phyloP scores from a whole-genome alignment of 2,329 filamentous ascomycete species.

The Talaromyces sp. region DNA sequence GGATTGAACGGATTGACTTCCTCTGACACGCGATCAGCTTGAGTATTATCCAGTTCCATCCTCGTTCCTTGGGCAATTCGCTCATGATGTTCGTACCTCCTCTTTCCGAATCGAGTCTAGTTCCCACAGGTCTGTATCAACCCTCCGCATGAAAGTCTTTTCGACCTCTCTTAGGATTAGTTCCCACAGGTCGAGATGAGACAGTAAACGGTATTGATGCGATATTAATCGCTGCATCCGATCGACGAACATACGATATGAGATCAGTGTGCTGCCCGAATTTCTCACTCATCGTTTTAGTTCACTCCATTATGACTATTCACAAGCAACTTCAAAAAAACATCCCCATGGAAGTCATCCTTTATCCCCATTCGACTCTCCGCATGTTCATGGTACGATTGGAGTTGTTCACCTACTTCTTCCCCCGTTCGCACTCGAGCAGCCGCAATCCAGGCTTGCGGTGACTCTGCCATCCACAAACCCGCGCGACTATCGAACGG shows the following conservation, averaged over 20 bases:
- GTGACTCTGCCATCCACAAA: conserved; percentile 11
- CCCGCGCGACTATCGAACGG: conserved; percentile 11
- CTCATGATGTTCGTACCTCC: not conserved
- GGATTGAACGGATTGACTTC: too few species aligned
- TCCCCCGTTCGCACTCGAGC: conserved; percentile 2
- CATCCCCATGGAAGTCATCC: conserved; percentile 2
- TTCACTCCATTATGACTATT: conserved; percentile 3
- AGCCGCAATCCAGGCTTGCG: conserved; percentile 15
- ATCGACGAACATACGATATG: not conserved
- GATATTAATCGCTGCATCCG: not conserved
- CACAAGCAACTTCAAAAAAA: conserved; percentile 7
- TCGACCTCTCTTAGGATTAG: not conserved
- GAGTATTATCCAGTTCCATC: not conserved
- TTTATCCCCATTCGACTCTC: not conserved
- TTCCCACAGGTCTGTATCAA: not conserved
- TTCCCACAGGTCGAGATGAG: not conserved
- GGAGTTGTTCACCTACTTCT: conserved; percentile 11
- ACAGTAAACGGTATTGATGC: not conserved
- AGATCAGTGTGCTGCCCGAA: not conserved
- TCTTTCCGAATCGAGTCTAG: not conserved
- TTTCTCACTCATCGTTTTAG: not conserved
- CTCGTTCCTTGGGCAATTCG: not conserved
- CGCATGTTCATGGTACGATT: conserved; percentile 7
- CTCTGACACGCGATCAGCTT: not conserved
- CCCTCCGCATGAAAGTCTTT: not conserved